Evolutionary conservation across 2,329 filamentous ascomycete genomes (phyloP).

Genomic region (Coniochaeta hoffmannii): DNA sequence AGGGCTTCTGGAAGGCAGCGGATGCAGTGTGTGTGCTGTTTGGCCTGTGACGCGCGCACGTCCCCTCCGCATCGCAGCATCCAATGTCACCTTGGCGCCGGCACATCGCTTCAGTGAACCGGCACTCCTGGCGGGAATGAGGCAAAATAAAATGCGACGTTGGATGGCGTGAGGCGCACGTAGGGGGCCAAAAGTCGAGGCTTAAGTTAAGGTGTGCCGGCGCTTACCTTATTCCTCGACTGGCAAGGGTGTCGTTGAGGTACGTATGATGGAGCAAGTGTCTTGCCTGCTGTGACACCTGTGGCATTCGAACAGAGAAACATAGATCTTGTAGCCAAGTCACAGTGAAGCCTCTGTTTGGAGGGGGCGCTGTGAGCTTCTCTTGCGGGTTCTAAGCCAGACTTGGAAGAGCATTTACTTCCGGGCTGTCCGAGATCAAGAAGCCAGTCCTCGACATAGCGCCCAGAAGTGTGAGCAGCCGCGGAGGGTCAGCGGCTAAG

Average conservation of each 20-base stretch:
- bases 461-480: background rate
- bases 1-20: background rate
- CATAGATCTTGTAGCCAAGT: background rate
- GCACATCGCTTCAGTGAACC: constrained; percentile 1
- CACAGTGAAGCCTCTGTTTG: background rate
- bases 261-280: background rate
- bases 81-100: background rate
- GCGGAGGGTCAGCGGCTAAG: background rate
- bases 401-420: background rate
- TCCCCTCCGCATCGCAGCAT: background rate
- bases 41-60: background rate
- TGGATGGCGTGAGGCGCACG: background rate
- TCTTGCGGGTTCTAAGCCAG: no score
- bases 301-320: background rate
- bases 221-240: no score
- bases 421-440: background rate
- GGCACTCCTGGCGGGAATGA: background rate
- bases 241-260: background rate
- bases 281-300: background rate
- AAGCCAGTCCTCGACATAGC: background rate
- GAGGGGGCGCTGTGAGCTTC: no score
- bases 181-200: background rate
- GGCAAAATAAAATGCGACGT: background rate
- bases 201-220: no score
- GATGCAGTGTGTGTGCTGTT: background rate